Evolutionary conservation across 306 rosid species (phyloP).

Genomic region (Biancaea sappan): DNA sequence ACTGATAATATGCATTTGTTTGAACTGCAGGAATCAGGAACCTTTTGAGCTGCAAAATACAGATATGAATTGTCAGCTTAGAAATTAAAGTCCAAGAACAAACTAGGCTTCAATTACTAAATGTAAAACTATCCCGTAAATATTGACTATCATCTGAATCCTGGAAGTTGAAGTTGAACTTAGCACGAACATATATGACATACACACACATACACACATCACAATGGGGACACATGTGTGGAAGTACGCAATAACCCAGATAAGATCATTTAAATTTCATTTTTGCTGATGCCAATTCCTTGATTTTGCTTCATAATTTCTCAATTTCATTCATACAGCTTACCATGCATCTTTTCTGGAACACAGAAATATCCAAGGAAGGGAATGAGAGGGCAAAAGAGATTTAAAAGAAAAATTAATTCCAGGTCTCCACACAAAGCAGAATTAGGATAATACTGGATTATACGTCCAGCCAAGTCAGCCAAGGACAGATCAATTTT

Average conservation of each 20-base stretch:
- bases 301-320: constrained; percentile 4
- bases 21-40: constrained; percentile 39
- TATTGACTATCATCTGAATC: neutral
- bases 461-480: constrained; percentile 2
- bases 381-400: constrained; percentile 6
- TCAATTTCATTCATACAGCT: constrained; percentile 13
- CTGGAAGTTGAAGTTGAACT: constrained; percentile 26
- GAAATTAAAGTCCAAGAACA: neutral
- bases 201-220: neutral
- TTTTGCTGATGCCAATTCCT: neutral
- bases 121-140: constrained; percentile 23
- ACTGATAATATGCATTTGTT: constrained; percentile 28
- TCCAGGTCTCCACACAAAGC: neutral
- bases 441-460: constrained; percentile 8
- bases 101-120: constrained; percentile 18
- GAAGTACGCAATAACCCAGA: neutral
- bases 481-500: constrained; percentile 8
- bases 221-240: neutral
- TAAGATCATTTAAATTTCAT: constrained; percentile 8
- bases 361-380: constrained; percentile 6
- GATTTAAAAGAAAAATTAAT: constrained; percentile 30
- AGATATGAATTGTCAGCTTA: constrained; percentile 37
- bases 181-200: constrained; percentile 9
- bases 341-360: constrained; percentile 7
- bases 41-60: constrained; percentile 63